Conservation (phyloP, 768 basidiomycete genomes). For the Boletus sp. region DNA sequence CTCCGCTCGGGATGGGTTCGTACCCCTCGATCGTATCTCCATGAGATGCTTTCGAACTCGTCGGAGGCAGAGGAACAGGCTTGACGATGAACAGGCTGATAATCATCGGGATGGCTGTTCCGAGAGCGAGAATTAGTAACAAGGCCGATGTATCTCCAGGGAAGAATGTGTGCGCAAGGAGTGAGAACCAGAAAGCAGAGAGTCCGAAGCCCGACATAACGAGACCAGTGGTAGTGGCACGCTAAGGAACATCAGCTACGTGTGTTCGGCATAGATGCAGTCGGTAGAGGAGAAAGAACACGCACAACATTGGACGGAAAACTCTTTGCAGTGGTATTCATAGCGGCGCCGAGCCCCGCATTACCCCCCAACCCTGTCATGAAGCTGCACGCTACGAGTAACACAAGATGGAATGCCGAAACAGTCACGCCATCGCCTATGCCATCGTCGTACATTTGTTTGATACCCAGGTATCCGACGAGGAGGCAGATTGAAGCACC, state of each 20-base stretch:
- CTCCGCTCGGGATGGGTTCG: constrained; percentile 16
- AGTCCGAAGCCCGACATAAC: constrained; percentile 89
- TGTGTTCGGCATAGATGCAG: background rate
- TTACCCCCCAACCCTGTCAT: constrained; percentile 79
- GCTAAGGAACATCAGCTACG: constrained; percentile 36
- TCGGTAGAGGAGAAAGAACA: background rate
- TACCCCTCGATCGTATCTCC: constrained; percentile 14
- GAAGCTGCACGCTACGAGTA: constrained; percentile 63
- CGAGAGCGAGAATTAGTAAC: constrained; percentile 70
- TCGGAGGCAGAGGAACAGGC: constrained; percentile 58
- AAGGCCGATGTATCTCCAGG: constrained; percentile 79
- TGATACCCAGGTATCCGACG: constrained; percentile 74
- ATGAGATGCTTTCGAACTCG: constrained; percentile 14
- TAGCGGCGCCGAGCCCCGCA: constrained; percentile 62
- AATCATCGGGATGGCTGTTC: constrained; percentile 77
- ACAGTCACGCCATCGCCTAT: constrained; percentile 38
- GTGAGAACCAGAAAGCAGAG: constrained; percentile 87
- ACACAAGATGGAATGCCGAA: constrained; percentile 41
- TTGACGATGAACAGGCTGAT: constrained; percentile 73
- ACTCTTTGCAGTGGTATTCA: constrained; percentile 82
- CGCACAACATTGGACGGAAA: constrained; percentile 71
- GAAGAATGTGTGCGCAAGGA: constrained; percentile 66
- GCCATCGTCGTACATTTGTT: constrained; percentile 60
- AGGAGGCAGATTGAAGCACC: constrained; percentile 60
- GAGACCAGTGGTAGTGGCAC: constrained; percentile 72